Conservation (phyloP, 2,329 filamentous ascomycete species). For the Trichophaea hybrida region DNA sequence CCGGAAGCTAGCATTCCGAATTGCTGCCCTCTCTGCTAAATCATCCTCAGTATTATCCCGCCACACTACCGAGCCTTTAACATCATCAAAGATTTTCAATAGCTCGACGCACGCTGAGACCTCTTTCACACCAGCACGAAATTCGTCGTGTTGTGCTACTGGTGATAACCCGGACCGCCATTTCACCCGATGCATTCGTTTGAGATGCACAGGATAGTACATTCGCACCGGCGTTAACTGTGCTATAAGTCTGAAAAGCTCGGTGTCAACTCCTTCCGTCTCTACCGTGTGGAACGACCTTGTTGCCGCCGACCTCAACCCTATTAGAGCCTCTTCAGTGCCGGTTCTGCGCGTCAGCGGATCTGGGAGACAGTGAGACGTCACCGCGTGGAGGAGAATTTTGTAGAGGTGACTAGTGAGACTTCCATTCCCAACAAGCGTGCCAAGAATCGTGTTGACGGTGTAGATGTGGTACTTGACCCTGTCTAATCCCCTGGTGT, state of each 20-base stretch:
- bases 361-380: constrained; percentile 40
- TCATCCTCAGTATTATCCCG: constrained; percentile 1
- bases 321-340: constrained; percentile 40
- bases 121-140: constrained; percentile 30
- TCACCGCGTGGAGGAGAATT: constrained; percentile 42
- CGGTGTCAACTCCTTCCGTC: constrained; percentile 20
- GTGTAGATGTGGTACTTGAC: constrained; percentile 34
- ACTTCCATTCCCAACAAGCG: constrained; percentile 38
- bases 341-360: constrained; percentile 38
- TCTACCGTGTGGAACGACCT: constrained; percentile 36
- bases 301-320: constrained; percentile 38
- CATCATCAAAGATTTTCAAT: constrained; percentile 29
- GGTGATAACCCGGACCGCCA: constrained; percentile 34
- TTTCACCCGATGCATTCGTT: constrained; percentile 35
- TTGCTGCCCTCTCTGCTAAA: constrained; percentile 26
- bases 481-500: neutral
- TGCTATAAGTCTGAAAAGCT: constrained; percentile 32
- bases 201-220: constrained; percentile 35
- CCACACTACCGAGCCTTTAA: constrained; percentile 3
- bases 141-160: constrained; percentile 35
- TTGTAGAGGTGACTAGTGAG: constrained; percentile 42
- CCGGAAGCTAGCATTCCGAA: constrained; percentile 30
- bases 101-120: constrained; percentile 31
- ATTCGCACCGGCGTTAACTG: constrained; percentile 33
- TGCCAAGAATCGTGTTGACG: constrained; percentile 38